Percentiles rank a stretch among this genome's conserved stretches.
Evolutionary conservation across 768 basidiomycete genomes (phyloP).

Genomic region (Aureoboletus auriporus): DNA sequence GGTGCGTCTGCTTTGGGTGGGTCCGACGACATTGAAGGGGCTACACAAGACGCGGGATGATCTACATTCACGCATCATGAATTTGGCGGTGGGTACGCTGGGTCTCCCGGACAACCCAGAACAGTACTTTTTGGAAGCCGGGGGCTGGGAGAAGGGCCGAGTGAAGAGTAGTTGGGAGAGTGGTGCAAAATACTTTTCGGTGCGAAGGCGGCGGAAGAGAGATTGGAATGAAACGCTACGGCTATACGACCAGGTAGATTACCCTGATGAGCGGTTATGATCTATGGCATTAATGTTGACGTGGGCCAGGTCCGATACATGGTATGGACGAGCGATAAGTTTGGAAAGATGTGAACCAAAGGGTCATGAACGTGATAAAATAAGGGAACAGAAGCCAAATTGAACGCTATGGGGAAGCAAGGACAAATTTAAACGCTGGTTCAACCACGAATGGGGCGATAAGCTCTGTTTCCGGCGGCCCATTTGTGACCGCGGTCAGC

Average conservation of each 20-base stretch:
- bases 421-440: not conserved
- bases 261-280: slow-evolving; percentile 50
- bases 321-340: not conserved
- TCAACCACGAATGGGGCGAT: slow-evolving; percentile 36
- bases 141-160: slow-evolving; percentile 69
- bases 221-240: slow-evolving; percentile 89
- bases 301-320: too few species aligned
- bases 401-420: too few species aligned
- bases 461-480: slow-evolving; percentile 75
- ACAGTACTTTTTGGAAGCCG: slow-evolving; percentile 51
- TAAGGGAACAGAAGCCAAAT: too few species aligned
- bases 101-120: slow-evolving; percentile 71
- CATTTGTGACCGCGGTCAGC: slow-evolving; percentile 50
- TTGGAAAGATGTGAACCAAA: too few species aligned
- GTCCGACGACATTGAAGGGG: slow-evolving; percentile 49
- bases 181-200: slow-evolving; percentile 71
- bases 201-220: slow-evolving; percentile 72
- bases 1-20: slow-evolving; percentile 57
- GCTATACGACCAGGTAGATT: slow-evolving; percentile 79
- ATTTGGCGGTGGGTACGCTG: slow-evolving; percentile 53
- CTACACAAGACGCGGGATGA: slow-evolving; percentile 52
- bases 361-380: too few species aligned
- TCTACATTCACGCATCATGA: slow-evolving; percentile 63
- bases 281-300: not conserved
- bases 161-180: slow-evolving; percentile 66